Evolutionary conservation across 2,329 filamentous ascomycete species (phyloP), one percentile per base, ranked within the genome.

Genomic region (Torrubiellomyces zombiae): DNA sequence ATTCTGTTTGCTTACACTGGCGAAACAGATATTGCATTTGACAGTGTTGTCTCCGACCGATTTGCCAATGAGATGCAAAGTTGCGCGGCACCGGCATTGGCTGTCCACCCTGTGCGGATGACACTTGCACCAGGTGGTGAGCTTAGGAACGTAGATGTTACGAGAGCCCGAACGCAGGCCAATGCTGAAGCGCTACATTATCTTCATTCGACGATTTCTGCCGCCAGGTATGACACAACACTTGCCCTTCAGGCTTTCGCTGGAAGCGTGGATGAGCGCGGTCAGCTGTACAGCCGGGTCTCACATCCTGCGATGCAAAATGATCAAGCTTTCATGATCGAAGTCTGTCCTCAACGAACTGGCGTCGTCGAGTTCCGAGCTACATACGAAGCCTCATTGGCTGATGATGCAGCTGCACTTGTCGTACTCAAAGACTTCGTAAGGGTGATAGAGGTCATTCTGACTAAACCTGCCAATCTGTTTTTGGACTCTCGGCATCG

Each of bases 171-270:
- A 16, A 23, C 21, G 9, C 8, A 10, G 13, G 14, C 16, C 5
- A 23, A 23, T 14, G 12, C 21, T 8, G 21, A 14, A 15, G 14
- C 10, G 16, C 14, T 23, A 7, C 17, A 14, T 4, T 14, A 23
- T 14, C 13, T 23, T n/a, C 21, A 23, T n/a, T 9, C 14, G 14
- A 14, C 9, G 14, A 23, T 23, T 5, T 12, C 21, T 16, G 13
- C 9, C 8, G 46, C 44, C n/a, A n/a, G n/a, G 6, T 51, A 49
- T 32, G 44, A 51, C 21, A 52, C 48, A 2, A 35, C 44, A 8
- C 27, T 52, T 7, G 46, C 45, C 7, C 42, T 46, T 10, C 49
- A 51, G 25, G 43, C 44, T 24, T 51, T 38, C 24, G 13, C 27
- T 16, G 23, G 16, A n/a, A 24, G 6, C 20, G 20, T 18, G 11